Percentiles rank a stretch among this genome's conserved stretches.
Evolutionary conservation across 495 filamentous ascomycete genomes (phyloP).

Genomic region (Trypethelium eluteriae): DNA sequence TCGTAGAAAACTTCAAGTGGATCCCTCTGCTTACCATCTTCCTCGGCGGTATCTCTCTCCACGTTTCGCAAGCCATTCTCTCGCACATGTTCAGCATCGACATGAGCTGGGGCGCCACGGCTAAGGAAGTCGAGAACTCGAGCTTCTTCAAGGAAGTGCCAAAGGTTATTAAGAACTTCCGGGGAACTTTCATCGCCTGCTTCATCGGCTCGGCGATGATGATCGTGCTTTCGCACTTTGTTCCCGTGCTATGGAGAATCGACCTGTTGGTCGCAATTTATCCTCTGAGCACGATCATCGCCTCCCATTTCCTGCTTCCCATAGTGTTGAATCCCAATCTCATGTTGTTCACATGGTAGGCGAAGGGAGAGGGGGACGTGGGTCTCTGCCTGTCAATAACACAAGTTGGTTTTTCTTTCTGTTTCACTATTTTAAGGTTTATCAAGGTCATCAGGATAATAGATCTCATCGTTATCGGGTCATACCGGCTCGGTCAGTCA

Average conservation of each 20-base stretch:
- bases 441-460: neutral
- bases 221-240: slow-evolving; percentile 37
- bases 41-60: slow-evolving; percentile 43
- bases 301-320: slow-evolving; percentile 52
- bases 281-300: slow-evolving; percentile 47
- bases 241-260: slow-evolving; percentile 51
- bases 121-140: slow-evolving; percentile 53
- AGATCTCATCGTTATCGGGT: neutral
- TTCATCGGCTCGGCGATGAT: slow-evolving; percentile 42
- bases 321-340: slow-evolving; percentile 56
- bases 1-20: slow-evolving; percentile 43
- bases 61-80: slow-evolving; percentile 42
- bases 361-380: neutral
- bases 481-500: neutral
- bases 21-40: slow-evolving; percentile 42
- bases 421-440: neutral
- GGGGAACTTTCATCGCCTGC: slow-evolving; percentile 52
- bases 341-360: slow-evolving; percentile 60
- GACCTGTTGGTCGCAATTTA: slow-evolving; percentile 50
- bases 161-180: slow-evolving; percentile 50
- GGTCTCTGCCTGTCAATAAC: neutral
- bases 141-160: slow-evolving; percentile 55
- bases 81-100: slow-evolving; percentile 43
- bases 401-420: no score
- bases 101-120: slow-evolving; percentile 45